Evolutionary conservation across 331 rosid species (phyloP).

Genomic region (Saraca asoca): DNA sequence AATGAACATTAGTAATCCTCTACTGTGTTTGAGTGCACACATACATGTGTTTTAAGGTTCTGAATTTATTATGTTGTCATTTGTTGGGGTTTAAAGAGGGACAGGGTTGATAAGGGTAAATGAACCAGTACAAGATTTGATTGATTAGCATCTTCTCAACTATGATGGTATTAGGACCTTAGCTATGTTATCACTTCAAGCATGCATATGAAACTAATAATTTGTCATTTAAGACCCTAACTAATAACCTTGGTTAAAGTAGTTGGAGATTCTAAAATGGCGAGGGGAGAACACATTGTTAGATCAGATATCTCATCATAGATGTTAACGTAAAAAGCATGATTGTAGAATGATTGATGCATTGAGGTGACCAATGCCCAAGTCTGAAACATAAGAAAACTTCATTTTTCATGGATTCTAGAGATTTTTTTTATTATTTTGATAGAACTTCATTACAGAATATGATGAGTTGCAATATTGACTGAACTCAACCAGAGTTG

Average conservation of each 20-base stretch:
- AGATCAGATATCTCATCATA: conserved; percentile 84
- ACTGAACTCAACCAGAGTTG: neutral
- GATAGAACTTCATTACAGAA: too few relatives aligned
- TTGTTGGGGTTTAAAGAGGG: neutral
- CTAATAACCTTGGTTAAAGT: conserved; percentile 31
- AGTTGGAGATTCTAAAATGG: conserved; percentile 69
- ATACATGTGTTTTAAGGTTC: neutral
- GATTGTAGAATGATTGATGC: conserved; percentile 87
- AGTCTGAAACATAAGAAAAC: too few relatives aligned
- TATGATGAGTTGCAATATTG: too few relatives aligned
- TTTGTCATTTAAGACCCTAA: conserved; percentile 12
- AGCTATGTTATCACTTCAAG: neutral
- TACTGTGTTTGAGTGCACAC: neutral
- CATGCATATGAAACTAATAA: conserved; percentile 8
- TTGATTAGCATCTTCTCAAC: too few relatives aligned
- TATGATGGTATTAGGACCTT: neutral
- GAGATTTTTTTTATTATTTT: too few relatives aligned
- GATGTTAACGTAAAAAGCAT: conserved; percentile 90
- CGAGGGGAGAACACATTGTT: conserved; percentile 83
- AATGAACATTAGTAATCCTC: conserved; percentile 8
- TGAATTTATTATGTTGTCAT: neutral
- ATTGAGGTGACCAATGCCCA: conserved; percentile 40
- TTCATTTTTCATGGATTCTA: too few relatives aligned
- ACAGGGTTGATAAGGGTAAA: neutral
- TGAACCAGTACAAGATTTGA: neutral